Evolutionary conservation across 345 rosid genomes (phyloP).

Genomic region (Citrus glauca): DNA sequence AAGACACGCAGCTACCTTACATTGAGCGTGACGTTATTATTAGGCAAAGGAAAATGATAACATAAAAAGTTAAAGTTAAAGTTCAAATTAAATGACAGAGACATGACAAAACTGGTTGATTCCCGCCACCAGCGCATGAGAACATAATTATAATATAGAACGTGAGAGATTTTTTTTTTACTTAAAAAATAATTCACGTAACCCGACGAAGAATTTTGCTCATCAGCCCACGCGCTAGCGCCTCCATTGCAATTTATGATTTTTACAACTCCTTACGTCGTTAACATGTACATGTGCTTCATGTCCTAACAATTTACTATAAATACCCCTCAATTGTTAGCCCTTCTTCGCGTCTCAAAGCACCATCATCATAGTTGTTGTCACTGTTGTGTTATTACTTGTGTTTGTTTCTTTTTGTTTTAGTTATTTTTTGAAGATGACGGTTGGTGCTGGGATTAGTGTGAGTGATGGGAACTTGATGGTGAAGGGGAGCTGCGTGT

Average conservation of each 20-base stretch:
- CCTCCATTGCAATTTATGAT: constrained; percentile 20
- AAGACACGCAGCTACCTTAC: background rate
- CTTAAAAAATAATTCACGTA: background rate
- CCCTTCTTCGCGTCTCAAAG: background rate
- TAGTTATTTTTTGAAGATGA: constrained; percentile 26
- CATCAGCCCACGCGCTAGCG: no score
- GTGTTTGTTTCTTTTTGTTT: background rate
- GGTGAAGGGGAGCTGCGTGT: constrained; percentile 41
- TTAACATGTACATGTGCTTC: background rate
- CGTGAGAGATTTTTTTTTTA: background rate
- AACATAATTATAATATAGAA: no score
- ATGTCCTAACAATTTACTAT: background rate
- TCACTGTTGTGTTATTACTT: background rate
- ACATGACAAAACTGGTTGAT: background rate
- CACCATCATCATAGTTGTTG: background rate
- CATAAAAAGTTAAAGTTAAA: background rate
- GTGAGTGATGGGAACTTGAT: constrained; percentile 45
- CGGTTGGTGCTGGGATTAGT: constrained; percentile 51
- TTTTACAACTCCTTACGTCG: background rate
- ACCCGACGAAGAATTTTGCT: constrained; percentile 1
- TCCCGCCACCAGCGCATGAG: constrained; percentile 24
- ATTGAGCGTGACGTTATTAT: background rate
- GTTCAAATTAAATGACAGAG: background rate
- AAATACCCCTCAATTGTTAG: background rate
- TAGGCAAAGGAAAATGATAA: background rate